Evolutionary conservation across 2,329 filamentous ascomycete species (phyloP).

Genomic region (Cladosporium phlei): DNA sequence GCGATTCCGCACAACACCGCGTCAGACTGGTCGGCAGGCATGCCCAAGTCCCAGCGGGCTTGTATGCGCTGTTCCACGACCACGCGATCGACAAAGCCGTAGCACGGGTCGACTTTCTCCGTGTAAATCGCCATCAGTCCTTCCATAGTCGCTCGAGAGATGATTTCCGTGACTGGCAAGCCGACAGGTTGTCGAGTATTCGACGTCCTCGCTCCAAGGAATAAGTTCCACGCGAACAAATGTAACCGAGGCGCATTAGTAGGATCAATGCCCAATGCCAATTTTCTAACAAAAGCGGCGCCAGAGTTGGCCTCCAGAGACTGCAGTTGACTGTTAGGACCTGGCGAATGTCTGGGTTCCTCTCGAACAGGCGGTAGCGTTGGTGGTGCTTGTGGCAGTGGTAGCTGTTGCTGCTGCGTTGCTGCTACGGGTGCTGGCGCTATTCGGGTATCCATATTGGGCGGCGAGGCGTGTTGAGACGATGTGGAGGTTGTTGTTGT

Average conservation of each 20-base stretch:
- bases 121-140: slow-evolving; percentile 44
- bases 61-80: slow-evolving; percentile 31
- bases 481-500: too few relatives aligned
- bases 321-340: slow-evolving; percentile 21
- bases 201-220: slow-evolving; percentile 17
- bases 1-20: slow-evolving; percentile 50
- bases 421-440: not conserved
- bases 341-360: slow-evolving; percentile 4
- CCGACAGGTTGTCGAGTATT: slow-evolving; percentile 17
- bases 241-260: slow-evolving; percentile 47
- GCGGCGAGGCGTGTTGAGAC: slow-evolving; percentile 20
- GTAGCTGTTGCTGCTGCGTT: too few relatives aligned
- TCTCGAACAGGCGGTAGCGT: slow-evolving; percentile 4
- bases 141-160: slow-evolving; percentile 44
- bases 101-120: slow-evolving; percentile 47
- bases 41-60: slow-evolving; percentile 31
- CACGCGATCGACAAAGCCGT: slow-evolving; percentile 41
- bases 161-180: slow-evolving; percentile 39
- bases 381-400: slow-evolving; percentile 4
- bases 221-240: slow-evolving; percentile 51
- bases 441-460: not conserved
- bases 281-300: slow-evolving; percentile 47
- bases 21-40: slow-evolving; percentile 33
- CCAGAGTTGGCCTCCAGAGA: slow-evolving; percentile 52
- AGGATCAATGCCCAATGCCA: slow-evolving; percentile 48